Evolutionary conservation across 2,329 filamentous ascomycete species (phyloP).

Genomic region (Dactylellina sp.): DNA sequence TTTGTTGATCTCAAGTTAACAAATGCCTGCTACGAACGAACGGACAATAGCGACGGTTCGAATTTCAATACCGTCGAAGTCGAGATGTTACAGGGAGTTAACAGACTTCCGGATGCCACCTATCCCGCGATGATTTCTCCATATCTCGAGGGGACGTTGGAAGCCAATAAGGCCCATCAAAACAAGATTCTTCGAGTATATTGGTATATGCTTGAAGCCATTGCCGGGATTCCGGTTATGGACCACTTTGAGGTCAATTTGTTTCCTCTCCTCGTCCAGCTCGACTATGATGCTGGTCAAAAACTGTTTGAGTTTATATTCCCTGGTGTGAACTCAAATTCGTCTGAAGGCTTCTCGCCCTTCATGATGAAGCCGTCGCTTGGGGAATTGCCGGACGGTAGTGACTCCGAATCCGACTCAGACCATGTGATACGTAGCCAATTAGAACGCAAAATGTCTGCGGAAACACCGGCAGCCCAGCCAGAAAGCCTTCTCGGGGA

Average conservation of each 20-base stretch:
- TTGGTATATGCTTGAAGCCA: conserved; percentile 98
- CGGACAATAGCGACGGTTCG: conserved; percentile 95
- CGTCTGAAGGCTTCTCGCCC: conserved; percentile 68
- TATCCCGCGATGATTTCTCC: conserved; percentile 97
- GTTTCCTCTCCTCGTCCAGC: conserved; percentile 90
- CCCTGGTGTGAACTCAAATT: conserved; percentile 76
- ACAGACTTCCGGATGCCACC: conserved; percentile 86
- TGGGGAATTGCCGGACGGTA: conserved; percentile 66
- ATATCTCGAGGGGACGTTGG: conserved; percentile 72
- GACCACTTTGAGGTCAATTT: conserved; percentile 96
- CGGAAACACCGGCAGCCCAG: conserved; percentile 67
- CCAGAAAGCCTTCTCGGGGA: conserved; percentile 37
- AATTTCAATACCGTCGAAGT: conserved; percentile 93
- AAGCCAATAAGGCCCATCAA: conserved; percentile 70
- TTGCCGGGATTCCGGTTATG: conserved; percentile 96
- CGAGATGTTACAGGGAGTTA: conserved; percentile 86
- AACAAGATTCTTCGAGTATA: conserved; percentile 91
- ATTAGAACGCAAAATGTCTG: conserved; percentile 78
- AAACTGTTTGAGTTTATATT: conserved; percentile 98
- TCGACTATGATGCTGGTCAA: conserved; percentile 92
- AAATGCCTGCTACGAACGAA: conserved; percentile 91
- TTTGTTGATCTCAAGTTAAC: conserved; percentile 92
- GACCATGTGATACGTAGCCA: conserved; percentile 75
- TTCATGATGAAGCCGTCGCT: conserved; percentile 68
- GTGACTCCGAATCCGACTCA: conserved; percentile 67